These are phyloP conservation scores for Apiospora malaysiana DNA, from an alignment of 2,329 filamentous ascomycete species.

Conservation along the genomic window DNA sequence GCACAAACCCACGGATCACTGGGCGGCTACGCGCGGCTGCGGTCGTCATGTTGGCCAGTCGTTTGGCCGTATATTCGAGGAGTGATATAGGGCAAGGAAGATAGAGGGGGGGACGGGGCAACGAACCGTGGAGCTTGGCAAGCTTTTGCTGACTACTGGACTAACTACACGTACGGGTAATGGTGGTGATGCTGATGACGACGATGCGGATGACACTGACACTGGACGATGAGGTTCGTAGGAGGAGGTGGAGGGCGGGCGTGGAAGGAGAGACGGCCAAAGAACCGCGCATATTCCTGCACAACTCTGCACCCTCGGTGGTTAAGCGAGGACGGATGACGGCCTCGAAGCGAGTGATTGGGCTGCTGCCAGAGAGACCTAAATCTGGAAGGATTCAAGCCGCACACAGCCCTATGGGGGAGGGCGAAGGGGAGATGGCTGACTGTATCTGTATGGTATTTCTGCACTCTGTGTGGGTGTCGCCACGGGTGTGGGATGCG, in stretches of 20 bases:
- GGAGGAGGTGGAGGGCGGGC: background rate
- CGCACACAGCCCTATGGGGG: slow-evolving; percentile 3
- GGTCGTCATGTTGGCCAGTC: background rate
- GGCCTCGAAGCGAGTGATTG: background rate
- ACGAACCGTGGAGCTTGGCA: background rate
- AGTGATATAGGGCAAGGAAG: background rate
- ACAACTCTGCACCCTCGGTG: background rate
- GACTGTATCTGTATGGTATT: background rate
- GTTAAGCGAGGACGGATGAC: background rate
- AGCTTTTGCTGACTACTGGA: background rate
- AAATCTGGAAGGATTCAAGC: slow-evolving; percentile 1
- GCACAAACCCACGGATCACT: background rate
- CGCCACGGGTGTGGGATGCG: too few species aligned
- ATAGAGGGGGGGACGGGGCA: background rate
- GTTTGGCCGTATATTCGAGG: background rate
- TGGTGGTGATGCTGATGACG: too few species aligned
- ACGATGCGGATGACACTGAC: too few species aligned
- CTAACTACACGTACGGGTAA: too few species aligned
- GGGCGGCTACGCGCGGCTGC: background rate
- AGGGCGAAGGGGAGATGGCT: background rate
- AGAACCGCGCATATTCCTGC: background rate
- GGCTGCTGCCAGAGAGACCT: background rate
- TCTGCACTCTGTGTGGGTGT: background rate
- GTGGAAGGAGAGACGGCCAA: background rate
- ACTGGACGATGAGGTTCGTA: too few species aligned